Evolutionary conservation across 2,329 filamentous ascomycete genomes (phyloP).

Genomic region (Venturia nashicola): DNA sequence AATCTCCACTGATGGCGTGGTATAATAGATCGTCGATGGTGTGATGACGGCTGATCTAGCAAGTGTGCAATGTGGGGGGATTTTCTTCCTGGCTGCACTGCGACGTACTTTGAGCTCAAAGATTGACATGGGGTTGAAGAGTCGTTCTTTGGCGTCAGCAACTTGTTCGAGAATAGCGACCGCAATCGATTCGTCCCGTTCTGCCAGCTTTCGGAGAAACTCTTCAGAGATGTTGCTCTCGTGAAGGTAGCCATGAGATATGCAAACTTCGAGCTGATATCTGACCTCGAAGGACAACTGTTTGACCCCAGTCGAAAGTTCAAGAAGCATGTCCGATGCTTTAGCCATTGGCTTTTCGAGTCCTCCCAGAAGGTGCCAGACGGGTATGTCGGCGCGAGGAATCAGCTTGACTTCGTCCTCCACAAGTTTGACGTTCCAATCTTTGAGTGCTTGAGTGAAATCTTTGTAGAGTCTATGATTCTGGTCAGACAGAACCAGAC

Average conservation of each 20-base stretch:
- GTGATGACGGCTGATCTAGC: constrained; percentile 70
- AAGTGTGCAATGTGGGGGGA: constrained; percentile 62
- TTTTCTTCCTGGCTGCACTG: constrained; percentile 24
- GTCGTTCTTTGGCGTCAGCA: constrained; percentile 47
- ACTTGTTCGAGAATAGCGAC: constrained; percentile 62
- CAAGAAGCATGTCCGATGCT: background rate
- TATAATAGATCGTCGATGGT: constrained; percentile 69
- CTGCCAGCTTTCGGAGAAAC: constrained; percentile 53
- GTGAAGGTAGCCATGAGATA: constrained; percentile 66
- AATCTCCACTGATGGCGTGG: constrained; percentile 67
- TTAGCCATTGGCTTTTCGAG: background rate
- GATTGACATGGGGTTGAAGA: constrained; percentile 60
- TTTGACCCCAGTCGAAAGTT: background rate
- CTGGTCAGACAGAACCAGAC: constrained; percentile 2
- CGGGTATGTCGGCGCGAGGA: background rate
- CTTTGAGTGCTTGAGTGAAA: constrained; percentile 2
- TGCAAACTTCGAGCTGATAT: constrained; percentile 86
- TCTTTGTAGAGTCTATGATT: background rate
- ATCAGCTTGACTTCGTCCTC: background rate
- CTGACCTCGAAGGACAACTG: constrained; percentile 37
- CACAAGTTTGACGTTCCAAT: constrained; percentile 9
- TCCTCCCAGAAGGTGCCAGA: constrained; percentile 7
- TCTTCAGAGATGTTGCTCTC: constrained; percentile 58
- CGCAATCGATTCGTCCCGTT: constrained; percentile 34
- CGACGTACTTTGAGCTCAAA: constrained; percentile 44